Base-by-base conservation (phyloP, 2,329 filamentous ascomycete genomes). In the Rutstroemia sp. region DNA sequence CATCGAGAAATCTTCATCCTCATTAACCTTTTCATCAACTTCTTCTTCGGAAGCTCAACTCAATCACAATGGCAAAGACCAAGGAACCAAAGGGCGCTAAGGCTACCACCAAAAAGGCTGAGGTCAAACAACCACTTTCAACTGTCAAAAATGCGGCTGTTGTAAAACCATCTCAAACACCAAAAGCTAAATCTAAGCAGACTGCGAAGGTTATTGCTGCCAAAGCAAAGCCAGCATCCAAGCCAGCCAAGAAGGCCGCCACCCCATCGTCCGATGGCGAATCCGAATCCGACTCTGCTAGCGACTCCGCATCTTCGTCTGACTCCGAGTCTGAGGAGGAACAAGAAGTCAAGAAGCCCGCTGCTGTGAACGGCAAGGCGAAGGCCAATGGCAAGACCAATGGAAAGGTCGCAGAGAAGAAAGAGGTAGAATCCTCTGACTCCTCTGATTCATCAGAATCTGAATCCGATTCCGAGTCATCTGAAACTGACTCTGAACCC, bases 121-220 rank as follows among this genome's bases (percentile, higher is more conserved):
- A 78, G 63, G 71, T 74, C 67, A 77, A 79, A 68, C 70, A 75
- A 68, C 70, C 75, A 60, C 69, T 77, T 65, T 72, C 74, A 67
- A 69, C 74, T 65, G 82, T 85, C 73, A 89, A 88, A 78, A 79
- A 78, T 65, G 83, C 78, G 64, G 80, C 81, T 63, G 78, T 88
- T 67, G 81, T 79, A 75, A 91, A 90, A 78, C 70, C 83, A 53
- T 76, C 81, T 60, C 78, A 86, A 71, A 80, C 79, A 62, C 73
- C 83, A 69, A 86, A 83, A 74, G 74, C 78, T 59, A 87, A 87
- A 77, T 79, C 82, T 66, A 87, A 87, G 78, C 77, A 83, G 62
- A 70, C 81, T 57, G 83, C 83, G 65, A 87, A 88, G 79, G 74
- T 71, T 49, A 70, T 69, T 39, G 71, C 70, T 42, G 68, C 67